Evolutionary conservation across 202 grass and related monocot genomes (phyloP).

Genomic region (Cymbopogon flexuosus): DNA sequence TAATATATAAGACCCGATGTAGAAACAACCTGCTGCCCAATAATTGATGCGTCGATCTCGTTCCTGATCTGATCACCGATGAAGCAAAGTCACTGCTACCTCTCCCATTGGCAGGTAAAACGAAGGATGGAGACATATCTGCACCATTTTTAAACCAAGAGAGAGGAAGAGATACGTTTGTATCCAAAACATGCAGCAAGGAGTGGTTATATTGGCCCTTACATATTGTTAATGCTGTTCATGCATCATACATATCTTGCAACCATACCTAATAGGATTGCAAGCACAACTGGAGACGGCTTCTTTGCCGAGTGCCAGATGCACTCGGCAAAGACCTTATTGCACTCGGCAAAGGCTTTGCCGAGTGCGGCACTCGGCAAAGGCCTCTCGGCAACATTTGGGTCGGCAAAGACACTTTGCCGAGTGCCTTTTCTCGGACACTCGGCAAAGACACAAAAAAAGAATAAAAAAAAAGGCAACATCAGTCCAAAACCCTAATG

Average conservation of each 20-base stretch:
- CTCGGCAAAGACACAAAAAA: no score
- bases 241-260: not conserved
- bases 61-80: not conserved
- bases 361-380: no score
- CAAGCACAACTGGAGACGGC: not conserved
- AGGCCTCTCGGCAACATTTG: no score
- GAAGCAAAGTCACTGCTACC: no score
- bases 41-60: slow-evolving; percentile 15
- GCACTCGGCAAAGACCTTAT: no score
- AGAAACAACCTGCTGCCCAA: not conserved
- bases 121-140: not conserved
- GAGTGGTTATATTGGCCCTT: not conserved
- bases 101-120: no score
- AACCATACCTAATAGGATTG: slow-evolving; percentile 21
- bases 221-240: not conserved
- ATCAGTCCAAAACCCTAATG: no score
- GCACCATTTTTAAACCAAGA: not conserved
- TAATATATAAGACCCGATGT: not conserved
- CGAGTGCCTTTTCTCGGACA: no score
- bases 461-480: no score
- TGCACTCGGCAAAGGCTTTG: no score
- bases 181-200: not conserved
- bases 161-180: not conserved
- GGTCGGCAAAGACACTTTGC: no score
- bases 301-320: no score